Conservation (phyloP, 176 grass and related monocot species). For the Hordeum vulgare region DNA sequence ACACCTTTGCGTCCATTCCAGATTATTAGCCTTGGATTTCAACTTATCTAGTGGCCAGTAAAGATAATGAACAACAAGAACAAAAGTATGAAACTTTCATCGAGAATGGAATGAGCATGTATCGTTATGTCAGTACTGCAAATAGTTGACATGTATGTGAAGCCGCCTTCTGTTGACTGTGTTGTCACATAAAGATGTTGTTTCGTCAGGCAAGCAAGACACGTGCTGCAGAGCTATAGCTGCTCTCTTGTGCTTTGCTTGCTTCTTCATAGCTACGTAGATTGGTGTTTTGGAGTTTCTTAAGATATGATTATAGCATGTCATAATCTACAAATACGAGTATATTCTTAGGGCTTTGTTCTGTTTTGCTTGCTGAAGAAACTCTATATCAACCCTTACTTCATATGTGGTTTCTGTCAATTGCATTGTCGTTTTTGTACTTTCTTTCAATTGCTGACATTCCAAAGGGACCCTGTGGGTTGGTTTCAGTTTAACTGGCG, state of each 20-base stretch:
- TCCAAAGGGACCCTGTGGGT: too few species aligned
- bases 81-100: not conserved
- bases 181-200: not conserved
- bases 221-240: too few species aligned
- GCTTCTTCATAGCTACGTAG: too few species aligned
- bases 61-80: constrained; percentile 4
- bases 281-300: too few species aligned
- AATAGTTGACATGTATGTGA: not conserved
- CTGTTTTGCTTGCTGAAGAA: not conserved
- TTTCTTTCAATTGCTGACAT: too few species aligned
- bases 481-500: too few species aligned
- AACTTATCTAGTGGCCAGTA: not conserved
- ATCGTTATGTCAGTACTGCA: not conserved
- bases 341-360: not conserved
- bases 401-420: too few species aligned
- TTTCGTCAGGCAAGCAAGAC: not conserved
- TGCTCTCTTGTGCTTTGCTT: too few species aligned
- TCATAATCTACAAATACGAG: too few species aligned
- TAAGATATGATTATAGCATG: too few species aligned
- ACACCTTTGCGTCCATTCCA: constrained; percentile 76
- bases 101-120: not conserved
- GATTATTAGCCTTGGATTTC: constrained; percentile 47
- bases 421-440: too few species aligned
- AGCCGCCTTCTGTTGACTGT: not conserved
- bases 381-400: too few species aligned